Evolutionary conservation across 768 basidiomycete genomes (phyloP), one percentile per base, ranked within the genome.

Genomic region (Lepiota brunneoincarnata): DNA sequence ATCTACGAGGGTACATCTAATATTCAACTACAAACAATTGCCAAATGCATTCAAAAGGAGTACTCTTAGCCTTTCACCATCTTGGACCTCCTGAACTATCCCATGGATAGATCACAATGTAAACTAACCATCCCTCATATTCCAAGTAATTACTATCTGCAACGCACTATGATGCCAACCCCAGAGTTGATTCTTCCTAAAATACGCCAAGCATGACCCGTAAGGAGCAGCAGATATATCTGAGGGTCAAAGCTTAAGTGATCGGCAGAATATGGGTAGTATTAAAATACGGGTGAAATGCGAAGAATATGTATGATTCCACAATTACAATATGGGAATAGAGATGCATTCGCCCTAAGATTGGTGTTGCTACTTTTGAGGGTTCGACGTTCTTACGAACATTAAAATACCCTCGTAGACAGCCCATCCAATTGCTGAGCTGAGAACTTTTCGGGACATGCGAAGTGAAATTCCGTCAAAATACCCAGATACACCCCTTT

Each of bases 1-100:
- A 93, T 93, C 49, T 93, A 93, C 62, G 92, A 94, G 64, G 93
- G 96, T 36, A 98, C 96, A 40, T 93, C 89, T n/a, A 99, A 98
- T 68, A 98, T 99, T 55, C 97, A 98, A 68, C 75, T 98, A 31
- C 87, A 95, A 70, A 99, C 97, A 0, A 97, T 99, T 62, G 91
- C 94, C 4, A 96, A 89, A 72, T 84, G 89, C 58, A 81, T 96
- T 51, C 89, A 93, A 69, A 91, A 91, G 71, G 79, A 93, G 64
- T 84, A 92, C 61, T 86, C 89, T 63, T 89, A 68, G 38, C 23
- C 35, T 18, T 46, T n/a, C 5, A 38, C 48, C 36, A 43, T 48
- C 11, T 10, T 31, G 36, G 39, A 47, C 26, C 17, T n/a, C 5
- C 24, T 24, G 24, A n/a, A 43, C 23, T 9, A 18, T 59, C 39